A percentile compares a stretch with the other conserved stretches of the same genome.
Evolutionary conservation across 805 yeast species (phyloP).

Genomic region (Zygosaccharomyces lentus): DNA sequence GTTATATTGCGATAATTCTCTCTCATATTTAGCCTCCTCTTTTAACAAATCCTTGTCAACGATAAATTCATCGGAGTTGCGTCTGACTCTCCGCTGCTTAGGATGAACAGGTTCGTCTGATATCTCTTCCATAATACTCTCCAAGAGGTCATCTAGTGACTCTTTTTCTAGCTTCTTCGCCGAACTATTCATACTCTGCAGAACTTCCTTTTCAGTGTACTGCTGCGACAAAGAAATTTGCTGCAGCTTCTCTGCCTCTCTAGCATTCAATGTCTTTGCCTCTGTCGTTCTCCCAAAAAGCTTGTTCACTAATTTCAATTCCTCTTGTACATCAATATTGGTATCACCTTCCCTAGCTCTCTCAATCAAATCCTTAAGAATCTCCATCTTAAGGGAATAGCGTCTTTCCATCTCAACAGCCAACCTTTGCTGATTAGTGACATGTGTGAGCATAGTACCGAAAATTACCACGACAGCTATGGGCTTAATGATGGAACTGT

Average conservation of each 20-base stretch:
- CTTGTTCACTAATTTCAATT: slow-evolving; percentile 38
- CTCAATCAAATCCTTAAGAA: slow-evolving; percentile 38
- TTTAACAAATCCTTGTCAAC: slow-evolving; percentile 17
- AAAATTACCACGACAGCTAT: slow-evolving; percentile 41
- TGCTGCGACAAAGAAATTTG: slow-evolving; percentile 5
- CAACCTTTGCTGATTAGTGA: slow-evolving; percentile 41
- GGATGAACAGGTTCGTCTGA: slow-evolving; percentile 9
- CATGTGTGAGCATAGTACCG: slow-evolving; percentile 45
- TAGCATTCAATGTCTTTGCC: slow-evolving; percentile 19
- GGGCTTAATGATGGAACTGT: slow-evolving; percentile 38
- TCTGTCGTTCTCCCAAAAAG: slow-evolving; percentile 26
- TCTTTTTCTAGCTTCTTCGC: slow-evolving; percentile 20
- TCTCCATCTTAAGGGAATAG: slow-evolving; percentile 36
- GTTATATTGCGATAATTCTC: slow-evolving; percentile 28
- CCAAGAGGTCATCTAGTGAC: slow-evolving; percentile 31
- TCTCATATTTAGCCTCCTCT: slow-evolving; percentile 20
- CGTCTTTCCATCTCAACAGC: slow-evolving; percentile 39
- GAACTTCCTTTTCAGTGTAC: slow-evolving; percentile 20
- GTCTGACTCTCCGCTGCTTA: neutral
- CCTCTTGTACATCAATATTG: slow-evolving; percentile 39
- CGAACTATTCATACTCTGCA: slow-evolving; percentile 27
- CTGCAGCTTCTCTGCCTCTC: slow-evolving; percentile 14
- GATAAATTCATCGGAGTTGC: slow-evolving; percentile 17
- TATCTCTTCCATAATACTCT: slow-evolving; percentile 25
- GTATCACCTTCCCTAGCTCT: slow-evolving; percentile 38